phyloP scores from a whole-genome alignment of 192 early-diverging fungal species.

The Helicostylum pulchrum region DNA sequence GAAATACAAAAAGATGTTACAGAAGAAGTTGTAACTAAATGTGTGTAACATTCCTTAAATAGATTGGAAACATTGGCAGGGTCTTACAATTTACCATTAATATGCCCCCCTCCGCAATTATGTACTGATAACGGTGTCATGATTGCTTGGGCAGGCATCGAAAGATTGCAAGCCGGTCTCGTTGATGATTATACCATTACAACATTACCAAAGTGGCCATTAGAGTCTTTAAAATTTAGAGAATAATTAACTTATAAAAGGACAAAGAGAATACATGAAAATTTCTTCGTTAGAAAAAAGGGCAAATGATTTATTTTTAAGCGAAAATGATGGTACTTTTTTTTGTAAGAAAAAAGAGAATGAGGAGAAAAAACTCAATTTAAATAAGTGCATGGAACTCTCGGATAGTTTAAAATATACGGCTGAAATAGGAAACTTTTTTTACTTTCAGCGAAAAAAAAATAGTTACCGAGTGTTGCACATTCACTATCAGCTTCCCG shows the following conservation, averaged over 20 bases:
- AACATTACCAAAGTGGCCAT: constrained; percentile 73
- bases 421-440: too few relatives aligned
- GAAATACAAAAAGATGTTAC: not conserved
- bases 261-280: too few relatives aligned
- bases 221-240: constrained; percentile 48
- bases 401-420: too few relatives aligned
- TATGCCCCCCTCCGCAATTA: constrained; percentile 71
- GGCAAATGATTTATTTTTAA: too few relatives aligned
- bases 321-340: too few relatives aligned
- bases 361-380: too few relatives aligned
- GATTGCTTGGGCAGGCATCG: constrained; percentile 83
- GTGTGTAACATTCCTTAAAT: not conserved
- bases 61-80: constrained; percentile 42
- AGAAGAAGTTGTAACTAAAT: not conserved
- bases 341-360: too few relatives aligned
- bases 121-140: constrained; percentile 85
- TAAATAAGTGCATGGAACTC: too few relatives aligned
- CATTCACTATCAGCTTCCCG: too few relatives aligned
- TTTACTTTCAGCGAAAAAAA: too few relatives aligned
- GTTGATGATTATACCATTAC: constrained; percentile 69
- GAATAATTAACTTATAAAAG: not conserved
- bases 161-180: constrained; percentile 61
- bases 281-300: too few relatives aligned
- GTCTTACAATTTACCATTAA: constrained; percentile 46
- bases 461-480: too few relatives aligned